Conservation (phyloP, 176 grass and related monocot genomes). For the Poa annua region DNA sequence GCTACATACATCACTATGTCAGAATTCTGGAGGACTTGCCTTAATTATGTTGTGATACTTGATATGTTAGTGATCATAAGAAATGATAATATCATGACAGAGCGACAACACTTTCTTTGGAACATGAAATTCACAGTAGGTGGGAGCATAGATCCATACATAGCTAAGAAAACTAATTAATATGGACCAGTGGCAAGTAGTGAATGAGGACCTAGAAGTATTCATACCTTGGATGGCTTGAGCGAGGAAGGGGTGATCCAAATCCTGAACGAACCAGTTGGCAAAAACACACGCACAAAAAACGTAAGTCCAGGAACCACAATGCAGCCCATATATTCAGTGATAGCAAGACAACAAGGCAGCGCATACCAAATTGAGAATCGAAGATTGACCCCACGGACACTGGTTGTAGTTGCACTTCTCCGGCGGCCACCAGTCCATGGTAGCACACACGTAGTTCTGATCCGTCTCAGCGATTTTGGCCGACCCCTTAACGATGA, state of each 20-base stretch:
- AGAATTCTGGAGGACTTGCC: background rate
- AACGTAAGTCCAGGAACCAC: conserved; percentile 25
- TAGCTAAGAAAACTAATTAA: background rate
- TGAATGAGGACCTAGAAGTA: conserved; percentile 25
- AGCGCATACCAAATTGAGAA: conserved; percentile 79
- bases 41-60: background rate
- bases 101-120: background rate
- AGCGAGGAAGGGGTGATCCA: conserved; percentile 83
- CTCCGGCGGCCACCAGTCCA: conserved; percentile 98
- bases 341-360: conserved; percentile 7
- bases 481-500: conserved; percentile 73
- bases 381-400: conserved; percentile 87
- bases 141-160: background rate
- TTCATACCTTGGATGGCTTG: conserved; percentile 75
- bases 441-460: conserved; percentile 84
- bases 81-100: background rate
- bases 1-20: background rate
- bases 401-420: conserved; percentile 99
- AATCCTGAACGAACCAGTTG: conserved; percentile 52
- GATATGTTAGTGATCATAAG: background rate
- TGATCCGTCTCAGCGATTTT: conserved; percentile 70
- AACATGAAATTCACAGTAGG: background rate
- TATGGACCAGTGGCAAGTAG: background rate
- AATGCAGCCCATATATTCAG: background rate
- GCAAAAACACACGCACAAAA: conserved; percentile 6